phyloP scores from a whole-genome alignment of 192 early-diverging fungal species.

The Cladochytrium replicatum region DNA sequence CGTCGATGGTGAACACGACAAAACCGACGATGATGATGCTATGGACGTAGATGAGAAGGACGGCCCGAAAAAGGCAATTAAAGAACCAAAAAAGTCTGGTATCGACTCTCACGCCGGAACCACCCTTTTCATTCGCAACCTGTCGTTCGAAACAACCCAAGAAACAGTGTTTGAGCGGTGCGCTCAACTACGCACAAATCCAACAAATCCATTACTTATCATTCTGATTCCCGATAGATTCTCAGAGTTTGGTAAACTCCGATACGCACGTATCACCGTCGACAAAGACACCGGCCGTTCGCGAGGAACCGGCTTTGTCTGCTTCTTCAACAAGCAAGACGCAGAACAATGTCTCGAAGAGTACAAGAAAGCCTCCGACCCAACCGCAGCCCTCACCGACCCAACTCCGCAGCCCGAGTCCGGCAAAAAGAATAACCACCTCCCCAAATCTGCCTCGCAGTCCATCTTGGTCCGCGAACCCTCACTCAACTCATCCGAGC shows the following conservation, averaged over 20 bases:
- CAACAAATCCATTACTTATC: slow-evolving; percentile 1
- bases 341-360: slow-evolving; percentile 67
- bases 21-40: slow-evolving; percentile 19
- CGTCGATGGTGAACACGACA: slow-evolving; percentile 28
- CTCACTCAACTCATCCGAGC: slow-evolving; percentile 41
- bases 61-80: slow-evolving; percentile 4
- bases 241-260: slow-evolving; percentile 56
- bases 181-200: background rate
- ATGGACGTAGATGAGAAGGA: slow-evolving; percentile 28
- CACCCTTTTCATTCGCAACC: slow-evolving; percentile 90
- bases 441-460: no score
- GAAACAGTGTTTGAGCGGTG: slow-evolving; percentile 58
- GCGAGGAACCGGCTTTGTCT: slow-evolving; percentile 90
- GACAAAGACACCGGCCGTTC: slow-evolving; percentile 75
- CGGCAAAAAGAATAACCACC: slow-evolving; percentile 39
- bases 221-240: slow-evolving; percentile 38
- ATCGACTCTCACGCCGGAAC: background rate
- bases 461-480: slow-evolving; percentile 57
- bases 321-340: slow-evolving; percentile 61
- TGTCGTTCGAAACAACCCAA: slow-evolving; percentile 84
- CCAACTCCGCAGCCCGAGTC: slow-evolving; percentile 16
- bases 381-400: slow-evolving; percentile 33
- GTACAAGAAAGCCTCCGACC: slow-evolving; percentile 48
- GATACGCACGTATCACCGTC: slow-evolving; percentile 76
- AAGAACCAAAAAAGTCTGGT: background rate